Evolutionary conservation across 2,329 filamentous ascomycete genomes (phyloP), one percentile per base, ranked within the genome.

Genomic region (Colletotrichum cordylinicola): DNA sequence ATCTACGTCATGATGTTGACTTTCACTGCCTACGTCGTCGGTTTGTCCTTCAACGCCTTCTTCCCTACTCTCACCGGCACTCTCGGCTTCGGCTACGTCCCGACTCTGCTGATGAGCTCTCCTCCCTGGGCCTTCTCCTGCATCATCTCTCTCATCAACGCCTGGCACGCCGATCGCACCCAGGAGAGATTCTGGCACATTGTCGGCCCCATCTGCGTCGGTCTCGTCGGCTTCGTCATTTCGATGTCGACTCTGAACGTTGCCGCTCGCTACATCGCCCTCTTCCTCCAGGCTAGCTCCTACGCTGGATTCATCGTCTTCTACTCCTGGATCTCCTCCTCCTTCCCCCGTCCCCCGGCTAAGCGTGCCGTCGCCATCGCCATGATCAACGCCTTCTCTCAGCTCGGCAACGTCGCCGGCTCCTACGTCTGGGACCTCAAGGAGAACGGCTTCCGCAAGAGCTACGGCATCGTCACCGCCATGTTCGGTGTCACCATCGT

Each of bases 1-100:
- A 91, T 92, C 77, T 93, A 92, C 79, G 79, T 93, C 75, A 90
- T 93, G 89, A 92, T 92, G 87, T 71, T 93, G 8, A 91, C 90
- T 2, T 90, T 92, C 73, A 91, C 90, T 4, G 89, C 90, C 5
- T 92, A 92, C 76, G 90, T 92, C 9, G 86, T 92, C 8, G 91
- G 91, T 4, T 81, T 87, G 52, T 89, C 90, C 0, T 91, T 91
- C 82, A 91, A 91, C 77, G 89, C 89, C 55, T 92, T 91, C 82
- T 91, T 91, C 82, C 88, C 89, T 0, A 87, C 87, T 0, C 84
- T 91, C 33, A 91, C 90, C 0, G 82, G 82, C 21, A 91, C 90
- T 0, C 85, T 91, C 8, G 89, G 89, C 29, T 91, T 90, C 77
- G 80, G 72, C 43, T 88, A 90, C 70, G 86, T 90, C 2, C 87